A percentile compares a stretch with the other conserved stretches of the same genome.
Conservation (phyloP, 257 asterid genomes). For the Ilex aquifolium region DNA sequence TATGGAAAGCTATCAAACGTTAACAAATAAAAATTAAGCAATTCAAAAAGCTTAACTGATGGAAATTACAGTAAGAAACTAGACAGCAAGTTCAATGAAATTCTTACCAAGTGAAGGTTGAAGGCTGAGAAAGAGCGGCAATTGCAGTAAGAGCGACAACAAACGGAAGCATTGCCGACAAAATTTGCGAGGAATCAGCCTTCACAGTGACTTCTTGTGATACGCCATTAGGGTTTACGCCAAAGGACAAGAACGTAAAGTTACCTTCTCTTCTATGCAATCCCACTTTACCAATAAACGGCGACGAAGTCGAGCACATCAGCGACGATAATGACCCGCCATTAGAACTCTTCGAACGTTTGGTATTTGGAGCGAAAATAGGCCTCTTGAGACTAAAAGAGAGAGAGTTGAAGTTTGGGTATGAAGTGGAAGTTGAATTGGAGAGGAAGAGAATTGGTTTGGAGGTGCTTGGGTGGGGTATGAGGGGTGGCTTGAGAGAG, state of each 20-base stretch:
- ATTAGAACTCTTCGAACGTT: not conserved
- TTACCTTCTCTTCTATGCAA: constrained; percentile 79
- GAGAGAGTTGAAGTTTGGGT: constrained; percentile 13
- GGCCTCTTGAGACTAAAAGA: not conserved
- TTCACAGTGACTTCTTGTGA: constrained; percentile 35
- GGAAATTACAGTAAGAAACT: not conserved
- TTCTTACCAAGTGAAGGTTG: constrained; percentile 86
- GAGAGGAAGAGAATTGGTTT: constrained; percentile 6
- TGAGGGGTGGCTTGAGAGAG: constrained; percentile 4
- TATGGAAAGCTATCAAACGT: not conserved
- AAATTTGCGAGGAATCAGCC: constrained; percentile 49
- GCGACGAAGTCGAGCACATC: constrained; percentile 69
- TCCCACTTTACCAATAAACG: constrained; percentile 81
- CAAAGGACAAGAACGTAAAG: constrained; percentile 65
- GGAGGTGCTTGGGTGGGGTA: constrained; percentile 7
- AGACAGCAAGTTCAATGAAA: not conserved
- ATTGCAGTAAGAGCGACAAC: constrained; percentile 87
- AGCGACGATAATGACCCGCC: constrained; percentile 32
- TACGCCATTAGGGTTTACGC: constrained; percentile 29
- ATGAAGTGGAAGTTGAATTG: constrained; percentile 1
- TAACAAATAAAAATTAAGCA: no score
- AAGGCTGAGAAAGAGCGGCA: constrained; percentile 81
- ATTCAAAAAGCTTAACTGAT: not conserved
- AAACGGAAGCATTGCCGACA: constrained; percentile 85
- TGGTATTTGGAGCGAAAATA: not conserved